Conservation (phyloP, 2,329 filamentous ascomycete species). For the Diplodia sapinea region DNA sequence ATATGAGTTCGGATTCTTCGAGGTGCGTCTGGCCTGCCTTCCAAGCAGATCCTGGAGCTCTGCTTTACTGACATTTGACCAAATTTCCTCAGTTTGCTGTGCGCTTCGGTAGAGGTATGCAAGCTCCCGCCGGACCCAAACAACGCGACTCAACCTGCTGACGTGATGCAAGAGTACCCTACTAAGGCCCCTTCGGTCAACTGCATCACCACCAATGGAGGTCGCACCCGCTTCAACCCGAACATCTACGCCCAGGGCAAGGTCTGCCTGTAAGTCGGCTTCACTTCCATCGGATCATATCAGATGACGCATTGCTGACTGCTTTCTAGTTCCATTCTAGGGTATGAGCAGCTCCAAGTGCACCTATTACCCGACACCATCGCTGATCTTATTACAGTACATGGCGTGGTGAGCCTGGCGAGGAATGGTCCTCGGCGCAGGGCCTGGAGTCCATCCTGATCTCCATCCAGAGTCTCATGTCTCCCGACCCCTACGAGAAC, state of each 20-base stretch:
- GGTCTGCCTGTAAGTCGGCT: conserved; percentile 78
- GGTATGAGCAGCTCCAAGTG: conserved; percentile 59
- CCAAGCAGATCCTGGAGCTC: background rate
- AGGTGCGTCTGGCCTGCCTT: conserved; percentile 62
- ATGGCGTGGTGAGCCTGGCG: conserved; percentile 87
- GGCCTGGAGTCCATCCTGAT: conserved; percentile 92
- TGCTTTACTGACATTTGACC: conserved; percentile 2
- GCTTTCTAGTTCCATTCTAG: conserved; percentile 74
- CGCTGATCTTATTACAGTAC: conserved; percentile 64
- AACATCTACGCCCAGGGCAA: conserved; percentile 94
- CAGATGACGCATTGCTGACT: conserved; percentile 30
- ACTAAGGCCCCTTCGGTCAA: conserved; percentile 65
- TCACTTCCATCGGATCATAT: background rate
- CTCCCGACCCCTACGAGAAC: conserved; percentile 90
- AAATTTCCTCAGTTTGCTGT: conserved; percentile 67
- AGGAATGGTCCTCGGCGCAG: conserved; percentile 96
- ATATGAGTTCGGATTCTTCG: conserved; percentile 97
- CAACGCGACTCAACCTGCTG: background rate
- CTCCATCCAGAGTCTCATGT: conserved; percentile 97
- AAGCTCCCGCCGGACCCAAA: conserved; percentile 6
- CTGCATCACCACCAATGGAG: conserved; percentile 85
- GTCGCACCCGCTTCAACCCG: conserved; percentile 88
- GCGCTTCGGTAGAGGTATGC: conserved; percentile 74
- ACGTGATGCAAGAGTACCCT: conserved; percentile 74
- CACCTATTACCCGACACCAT: conserved; percentile 30